Conservation (phyloP, 2,329 filamentous ascomycete species). For the Pseudogymnoascus pannorum region DNA sequence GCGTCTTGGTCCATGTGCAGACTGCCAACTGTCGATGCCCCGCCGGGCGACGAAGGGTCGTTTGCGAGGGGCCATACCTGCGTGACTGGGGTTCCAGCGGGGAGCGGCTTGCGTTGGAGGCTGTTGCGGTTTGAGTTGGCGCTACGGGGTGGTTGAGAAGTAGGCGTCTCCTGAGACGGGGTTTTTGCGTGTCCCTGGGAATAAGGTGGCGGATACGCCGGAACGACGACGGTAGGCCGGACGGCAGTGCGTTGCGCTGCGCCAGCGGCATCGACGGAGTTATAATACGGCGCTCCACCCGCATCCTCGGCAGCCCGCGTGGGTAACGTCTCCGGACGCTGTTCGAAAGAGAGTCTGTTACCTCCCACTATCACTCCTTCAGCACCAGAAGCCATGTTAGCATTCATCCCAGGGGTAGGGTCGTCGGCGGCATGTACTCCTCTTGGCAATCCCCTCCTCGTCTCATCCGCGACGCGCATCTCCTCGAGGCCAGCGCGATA, state of each 20-base stretch:
- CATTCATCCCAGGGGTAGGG: constrained; percentile 26
- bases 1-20: neutral
- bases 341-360: constrained; percentile 24
- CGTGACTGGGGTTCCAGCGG: neutral
- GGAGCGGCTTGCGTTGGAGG: neutral
- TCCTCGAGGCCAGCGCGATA: neutral
- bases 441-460: constrained; percentile 19
- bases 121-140: neutral
- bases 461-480: neutral
- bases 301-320: neutral
- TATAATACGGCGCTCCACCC: neutral
- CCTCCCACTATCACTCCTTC: constrained; percentile 31
- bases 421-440: constrained; percentile 32
- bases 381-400: constrained; percentile 25
- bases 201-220: neutral
- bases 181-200: neutral
- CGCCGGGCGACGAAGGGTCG: neutral
- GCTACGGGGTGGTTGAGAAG: neutral
- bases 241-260: neutral
- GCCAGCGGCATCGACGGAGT: neutral
- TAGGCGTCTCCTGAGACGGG: neutral
- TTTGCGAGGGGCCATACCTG: neutral
- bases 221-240: neutral
- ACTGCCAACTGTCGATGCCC: neutral
- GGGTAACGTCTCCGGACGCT: neutral